Percentiles rank a stretch among this genome's conserved stretches.
Conservation (phyloP, 202 grass and related monocot genomes). For the Schoenoplectus tabernaemontani region DNA sequence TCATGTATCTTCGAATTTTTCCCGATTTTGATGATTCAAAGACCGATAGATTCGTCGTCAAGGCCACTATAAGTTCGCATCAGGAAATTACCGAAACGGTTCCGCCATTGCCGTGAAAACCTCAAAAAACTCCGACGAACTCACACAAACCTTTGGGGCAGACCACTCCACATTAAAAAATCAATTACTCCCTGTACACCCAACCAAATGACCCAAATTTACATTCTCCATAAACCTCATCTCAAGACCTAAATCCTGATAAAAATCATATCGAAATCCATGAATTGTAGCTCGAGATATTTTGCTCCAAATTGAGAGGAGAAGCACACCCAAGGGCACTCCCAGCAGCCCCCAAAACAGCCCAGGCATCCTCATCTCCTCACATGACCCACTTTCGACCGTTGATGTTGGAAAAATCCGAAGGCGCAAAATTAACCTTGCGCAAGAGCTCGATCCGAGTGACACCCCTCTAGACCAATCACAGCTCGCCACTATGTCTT, state of each 20-base stretch:
- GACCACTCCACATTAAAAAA: constrained; percentile 9
- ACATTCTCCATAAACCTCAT: constrained; percentile 6
- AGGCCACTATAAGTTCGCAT: not conserved
- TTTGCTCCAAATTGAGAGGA: constrained; percentile 1
- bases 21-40: constrained; percentile 25
- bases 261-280: not conserved
- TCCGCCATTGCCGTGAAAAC: constrained; percentile 18
- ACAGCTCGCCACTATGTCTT: not conserved
- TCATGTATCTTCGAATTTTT: not conserved
- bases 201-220: not conserved
- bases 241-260: not conserved
- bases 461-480: constrained; percentile 28
- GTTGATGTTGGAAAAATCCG: constrained; percentile 16
- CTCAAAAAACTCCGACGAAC: constrained; percentile 44
- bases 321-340: constrained; percentile 24
- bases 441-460: constrained; percentile 35
- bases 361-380: not conserved
- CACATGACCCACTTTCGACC: constrained; percentile 17
- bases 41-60: not conserved
- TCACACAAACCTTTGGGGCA: constrained; percentile 44
- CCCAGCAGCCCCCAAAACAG: not conserved
- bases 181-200: constrained; percentile 8
- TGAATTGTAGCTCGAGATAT: constrained; percentile 14
- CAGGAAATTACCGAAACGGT: not conserved
- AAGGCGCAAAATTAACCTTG: constrained; percentile 22